Evolutionary conservation across 2,329 filamentous ascomycete species (phyloP), one percentile per base, ranked within the genome.

Genomic region (Rhinocladiella similis): DNA sequence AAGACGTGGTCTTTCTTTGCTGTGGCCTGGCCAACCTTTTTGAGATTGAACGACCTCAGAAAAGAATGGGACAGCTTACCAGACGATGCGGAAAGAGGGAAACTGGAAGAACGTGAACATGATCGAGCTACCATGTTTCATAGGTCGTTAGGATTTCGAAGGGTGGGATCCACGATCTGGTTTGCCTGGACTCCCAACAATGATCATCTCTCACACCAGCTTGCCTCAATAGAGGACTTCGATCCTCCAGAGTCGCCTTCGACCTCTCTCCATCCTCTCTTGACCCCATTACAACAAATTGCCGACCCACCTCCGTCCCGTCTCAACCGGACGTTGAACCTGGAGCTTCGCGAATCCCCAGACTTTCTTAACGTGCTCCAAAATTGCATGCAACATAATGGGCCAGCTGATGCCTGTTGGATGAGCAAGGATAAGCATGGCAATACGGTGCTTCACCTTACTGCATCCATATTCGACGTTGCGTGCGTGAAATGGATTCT

Each of bases 81-180:
- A 48, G 48, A 46, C 18, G 55, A 54, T 35, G 47, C 36, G 29
- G 61, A 66, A 25, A 45, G 61, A 53, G 19, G 42, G 25, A 46
- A 43, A 39, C 47, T 66, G 58, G 47, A 47, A 27, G 25, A 54
- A 13, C 41, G 47, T 41, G 49, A 57, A 54, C 14, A 50, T n/a
- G 51, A 64, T 53, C 49, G 47, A 45, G 58, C 65, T 20, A 48
- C 56, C 19, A 56, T 48, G 27, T 72, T 72, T 46, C 68, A 59
- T 46, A 61, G 63, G 20, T 60, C 66, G 14, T 36, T 71, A 33
- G 69, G 69, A 7, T 72, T 70, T 57, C 67, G 69, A 48, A 62
- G 69, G 43, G 64, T 73, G 43, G 71, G 70, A 9, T 65, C 63
- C 20, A 70, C 69, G 2, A 41, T 36, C n/a, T 71, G 63, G 57